phyloP scores from a whole-genome alignment of 768 basidiomycete species.

The Gloeophyllum trabeum region DNA sequence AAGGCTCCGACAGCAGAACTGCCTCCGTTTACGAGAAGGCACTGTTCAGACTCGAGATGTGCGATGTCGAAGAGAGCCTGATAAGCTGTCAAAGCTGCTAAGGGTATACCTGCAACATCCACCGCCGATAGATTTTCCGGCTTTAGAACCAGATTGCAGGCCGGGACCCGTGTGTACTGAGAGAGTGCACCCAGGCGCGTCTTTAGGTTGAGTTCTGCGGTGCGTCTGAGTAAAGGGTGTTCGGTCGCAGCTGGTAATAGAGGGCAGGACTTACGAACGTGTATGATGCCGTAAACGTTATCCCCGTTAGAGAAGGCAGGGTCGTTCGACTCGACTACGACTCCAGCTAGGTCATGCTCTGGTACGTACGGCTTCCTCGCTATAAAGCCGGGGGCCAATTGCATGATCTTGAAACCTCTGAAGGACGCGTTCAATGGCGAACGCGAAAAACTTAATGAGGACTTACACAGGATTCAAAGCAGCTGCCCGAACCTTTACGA shows the following conservation, averaged over 20 bases:
- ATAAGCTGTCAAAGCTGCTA: slow-evolving; percentile 51
- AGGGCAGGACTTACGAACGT: slow-evolving; percentile 19
- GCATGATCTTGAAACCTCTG: slow-evolving; percentile 54
- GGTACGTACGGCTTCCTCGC: slow-evolving; percentile 36
- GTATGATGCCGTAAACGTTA: slow-evolving; percentile 47
- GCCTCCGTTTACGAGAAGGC: slow-evolving; percentile 62
- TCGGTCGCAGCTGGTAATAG: not conserved
- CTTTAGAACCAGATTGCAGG: slow-evolving; percentile 25
- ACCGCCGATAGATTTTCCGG: slow-evolving; percentile 39
- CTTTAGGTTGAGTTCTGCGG: too few species aligned
- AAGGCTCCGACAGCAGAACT: slow-evolving; percentile 57
- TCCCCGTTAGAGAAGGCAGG: slow-evolving; percentile 47
- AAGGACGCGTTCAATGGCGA: not conserved
- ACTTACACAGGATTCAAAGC: slow-evolving; percentile 60
- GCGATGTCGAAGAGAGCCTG: slow-evolving; percentile 37
- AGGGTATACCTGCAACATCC: slow-evolving; percentile 49
- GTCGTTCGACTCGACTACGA: slow-evolving; percentile 43
- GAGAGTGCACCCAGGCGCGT: slow-evolving; percentile 40
- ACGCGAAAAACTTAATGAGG: not conserved
- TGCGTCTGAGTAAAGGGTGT: too few species aligned
- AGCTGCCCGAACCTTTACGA: slow-evolving; percentile 39
- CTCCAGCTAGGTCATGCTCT: slow-evolving; percentile 56
- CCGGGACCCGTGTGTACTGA: slow-evolving; percentile 41
- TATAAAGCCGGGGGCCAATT: slow-evolving; percentile 31
- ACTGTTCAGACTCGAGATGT: slow-evolving; percentile 43